Percentiles rank a stretch among this genome's conserved stretches.
Conservation (phyloP, 1,284 basidiomycete species). For the Neolentinus lepideus region DNA sequence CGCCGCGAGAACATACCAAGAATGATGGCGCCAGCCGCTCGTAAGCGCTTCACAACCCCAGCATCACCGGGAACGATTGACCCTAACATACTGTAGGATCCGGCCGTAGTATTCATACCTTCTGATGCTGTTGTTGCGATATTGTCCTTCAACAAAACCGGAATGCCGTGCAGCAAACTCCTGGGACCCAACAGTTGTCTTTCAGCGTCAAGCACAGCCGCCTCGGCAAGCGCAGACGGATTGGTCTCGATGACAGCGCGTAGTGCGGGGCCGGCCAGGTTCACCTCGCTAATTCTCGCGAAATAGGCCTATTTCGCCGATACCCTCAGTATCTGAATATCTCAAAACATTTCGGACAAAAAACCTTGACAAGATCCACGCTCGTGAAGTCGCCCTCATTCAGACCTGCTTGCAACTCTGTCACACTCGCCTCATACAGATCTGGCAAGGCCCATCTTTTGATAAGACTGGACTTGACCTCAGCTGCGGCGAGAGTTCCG, state of each 20-base stretch:
- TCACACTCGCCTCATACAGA: constrained; percentile 54
- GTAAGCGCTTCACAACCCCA: constrained; percentile 27
- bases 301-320: constrained; percentile 48
- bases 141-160: constrained; percentile 60
- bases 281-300: constrained; percentile 65
- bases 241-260: constrained; percentile 60
- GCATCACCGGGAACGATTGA: constrained; percentile 36
- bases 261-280: constrained; percentile 51
- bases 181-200: constrained; percentile 37
- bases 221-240: constrained; percentile 49
- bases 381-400: constrained; percentile 49
- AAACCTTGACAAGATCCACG: constrained; percentile 59
- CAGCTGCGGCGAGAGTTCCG: neutral
- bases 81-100: constrained; percentile 32
- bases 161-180: constrained; percentile 62
- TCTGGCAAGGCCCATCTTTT: constrained; percentile 32
- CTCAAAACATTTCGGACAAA: constrained; percentile 5
- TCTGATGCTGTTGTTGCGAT: constrained; percentile 45
- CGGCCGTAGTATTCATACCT: constrained; percentile 58
- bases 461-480: neutral
- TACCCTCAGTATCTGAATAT: neutral
- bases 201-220: constrained; percentile 47
- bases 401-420: constrained; percentile 48
- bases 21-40: constrained; percentile 36
- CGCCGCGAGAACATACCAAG: constrained; percentile 20